Base-by-base conservation (phyloP, 2,329 filamentous ascomycete genomes). In the Claviceps fusiformis region DNA sequence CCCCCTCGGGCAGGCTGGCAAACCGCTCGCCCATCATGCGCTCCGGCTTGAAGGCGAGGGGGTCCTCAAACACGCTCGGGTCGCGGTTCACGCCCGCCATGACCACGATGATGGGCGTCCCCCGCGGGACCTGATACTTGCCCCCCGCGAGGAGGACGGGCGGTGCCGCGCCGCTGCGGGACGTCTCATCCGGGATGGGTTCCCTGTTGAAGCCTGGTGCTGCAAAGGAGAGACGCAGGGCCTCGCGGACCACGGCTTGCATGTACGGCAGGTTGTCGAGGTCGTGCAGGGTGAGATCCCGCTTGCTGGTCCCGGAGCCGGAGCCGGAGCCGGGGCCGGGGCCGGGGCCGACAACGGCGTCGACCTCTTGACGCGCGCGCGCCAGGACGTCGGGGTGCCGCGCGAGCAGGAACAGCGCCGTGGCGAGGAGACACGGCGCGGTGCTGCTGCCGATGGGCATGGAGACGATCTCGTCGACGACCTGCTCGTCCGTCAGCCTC, bases 391-490 rank as follows among this genome's bases (percentile, higher is more conserved):
- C 64, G 0, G 78, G 78, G 62, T 78, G 77, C 65, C 75, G 74
- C 1, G 77, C 59, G 2, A 83, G 68, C 52, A 77, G 73, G 59
- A 77, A 75, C 57, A 82, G 74, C 9, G 70, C 68, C 8, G 67
- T 71, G 58, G 67, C 70, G 57, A 77, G 62, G 61, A 71, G 67
- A 56, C 72, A 74, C 2, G 75, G 75, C 3, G 75, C 72, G 0
- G 75, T 78, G 63, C 71, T 74, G 64, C 71, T 75, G 4, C 77
- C 80, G 53, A 82, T 82, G 45, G 85, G 76, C 72, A 87, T 85
- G 2, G 78, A 78, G 54, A 86, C 79, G 60, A 88, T 81, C 64
- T 88, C 84, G 65, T 86, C 81, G 50, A 85, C 75, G 51, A 86
- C 76, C 57, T 80, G 78, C 10, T 77, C 76, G 5, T 86, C 78